A percentile compares a stretch with the other conserved stretches of the same genome.
These are phyloP conservation scores for Melampsora americana DNA, from an alignment of 1,284 basidiomycete genomes.

Conservation along the genomic window DNA sequence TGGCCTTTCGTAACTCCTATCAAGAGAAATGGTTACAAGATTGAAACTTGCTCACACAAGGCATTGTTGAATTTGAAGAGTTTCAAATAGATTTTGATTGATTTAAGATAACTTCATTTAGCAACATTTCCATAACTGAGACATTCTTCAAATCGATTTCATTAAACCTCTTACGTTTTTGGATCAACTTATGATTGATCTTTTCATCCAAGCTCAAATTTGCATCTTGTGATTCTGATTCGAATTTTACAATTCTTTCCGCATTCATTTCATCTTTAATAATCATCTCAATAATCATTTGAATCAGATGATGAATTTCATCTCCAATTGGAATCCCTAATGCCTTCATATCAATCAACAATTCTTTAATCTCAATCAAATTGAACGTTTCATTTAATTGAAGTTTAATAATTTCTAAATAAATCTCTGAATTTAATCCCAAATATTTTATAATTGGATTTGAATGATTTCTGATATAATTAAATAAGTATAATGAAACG, in stretches of 20 bases:
- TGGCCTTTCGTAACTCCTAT: too few species aligned
- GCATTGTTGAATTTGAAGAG: too few species aligned
- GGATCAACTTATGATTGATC: too few species aligned
- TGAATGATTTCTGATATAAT: conserved; percentile 13
- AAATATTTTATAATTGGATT: conserved; percentile 27
- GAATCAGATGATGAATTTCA: conserved; percentile 11
- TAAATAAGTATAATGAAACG: conserved; percentile 22
- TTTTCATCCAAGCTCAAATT: too few species aligned
- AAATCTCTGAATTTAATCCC: conserved; percentile 22
- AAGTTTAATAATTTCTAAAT: conserved; percentile 1
- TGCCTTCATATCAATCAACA: conserved; percentile 25
- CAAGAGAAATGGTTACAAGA: too few species aligned
- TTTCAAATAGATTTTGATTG: too few species aligned
- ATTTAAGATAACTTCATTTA: too few species aligned
- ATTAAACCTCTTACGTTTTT: too few species aligned
- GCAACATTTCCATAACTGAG: too few species aligned
- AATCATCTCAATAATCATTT: conserved; percentile 1
- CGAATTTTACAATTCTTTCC: background rate
- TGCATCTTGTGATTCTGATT: too few species aligned
- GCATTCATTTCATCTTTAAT: conserved; percentile 30
- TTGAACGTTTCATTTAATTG: background rate
- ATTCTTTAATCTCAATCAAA: conserved; percentile 11
- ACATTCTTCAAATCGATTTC: too few species aligned
- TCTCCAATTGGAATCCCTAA: conserved; percentile 25
- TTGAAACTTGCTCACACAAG: too few species aligned